These are phyloP conservation scores for Eudorina sp. DNA, from an alignment of 139 green algal species.

Conservation along the genomic window DNA sequence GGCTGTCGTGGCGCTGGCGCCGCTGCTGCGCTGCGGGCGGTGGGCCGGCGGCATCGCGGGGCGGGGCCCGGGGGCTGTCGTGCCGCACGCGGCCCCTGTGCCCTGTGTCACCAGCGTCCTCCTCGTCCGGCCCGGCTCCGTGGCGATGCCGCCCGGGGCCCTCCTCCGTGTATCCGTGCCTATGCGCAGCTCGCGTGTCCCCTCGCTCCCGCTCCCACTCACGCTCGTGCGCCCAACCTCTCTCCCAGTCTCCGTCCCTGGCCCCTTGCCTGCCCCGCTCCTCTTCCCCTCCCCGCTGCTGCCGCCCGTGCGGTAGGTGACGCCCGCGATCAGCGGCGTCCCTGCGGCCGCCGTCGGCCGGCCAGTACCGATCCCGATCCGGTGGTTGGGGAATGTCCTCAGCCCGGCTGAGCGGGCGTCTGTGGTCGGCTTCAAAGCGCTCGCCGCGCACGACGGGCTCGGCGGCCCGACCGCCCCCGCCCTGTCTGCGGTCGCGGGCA, in stretches of 20 bases:
- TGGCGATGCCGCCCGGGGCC: background rate
- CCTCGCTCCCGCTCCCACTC: background rate
- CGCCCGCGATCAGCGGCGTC: no score
- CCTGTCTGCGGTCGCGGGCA: background rate
- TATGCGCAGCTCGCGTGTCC: no score
- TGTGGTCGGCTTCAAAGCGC: background rate
- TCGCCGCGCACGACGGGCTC: background rate
- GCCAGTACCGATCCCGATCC: no score
- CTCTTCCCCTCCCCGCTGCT: background rate
- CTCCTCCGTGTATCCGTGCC: background rate
- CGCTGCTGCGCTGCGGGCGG: background rate
- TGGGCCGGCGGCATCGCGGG: background rate
- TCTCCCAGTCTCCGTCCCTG: background rate
- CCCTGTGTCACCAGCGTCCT: background rate
- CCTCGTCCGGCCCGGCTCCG: background rate
- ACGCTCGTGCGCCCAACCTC: no score
- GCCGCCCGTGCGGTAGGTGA: background rate
- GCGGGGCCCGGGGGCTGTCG: background rate
- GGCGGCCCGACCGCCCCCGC: background rate
- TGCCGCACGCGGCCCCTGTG: background rate
- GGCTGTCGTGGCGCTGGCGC: background rate
- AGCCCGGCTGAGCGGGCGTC: background rate
- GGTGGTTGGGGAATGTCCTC: background rate
- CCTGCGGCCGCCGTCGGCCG: no score
- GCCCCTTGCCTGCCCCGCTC: background rate